Base-by-base conservation (phyloP, 2,329 filamentous ascomycete genomes). In the Pseudocercospora pini-densiflorae region DNA sequence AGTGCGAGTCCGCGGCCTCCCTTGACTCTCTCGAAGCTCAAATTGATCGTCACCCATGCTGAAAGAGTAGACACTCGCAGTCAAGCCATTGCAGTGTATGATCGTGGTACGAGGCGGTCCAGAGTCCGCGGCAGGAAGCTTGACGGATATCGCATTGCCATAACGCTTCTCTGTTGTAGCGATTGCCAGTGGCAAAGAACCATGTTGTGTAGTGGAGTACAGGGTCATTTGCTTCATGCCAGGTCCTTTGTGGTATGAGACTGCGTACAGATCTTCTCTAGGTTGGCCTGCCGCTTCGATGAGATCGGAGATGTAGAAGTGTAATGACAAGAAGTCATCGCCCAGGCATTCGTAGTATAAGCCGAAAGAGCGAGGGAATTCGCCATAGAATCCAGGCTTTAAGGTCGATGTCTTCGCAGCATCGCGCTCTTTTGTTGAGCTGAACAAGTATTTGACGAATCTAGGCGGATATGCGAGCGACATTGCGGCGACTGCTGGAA, bases 391-490 rank as follows among this genome's bases (percentile, higher is more conserved):
- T 23, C 23, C 23, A 1, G 58, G 47, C 29, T 61, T 29, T 23
- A 61, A 21, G 1, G 2, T 31, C 1, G 58, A 47, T 9, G 24
- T 60, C 43, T 49, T 27, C 6, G 58, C 58, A 21, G 36, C 21
- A 49, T 61, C 29, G 58, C 58, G 40, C 21, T 61, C 58, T 21
- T 61, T 61, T 2, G 58, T 33, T 14, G 40, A 61, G 40, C 47
- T 49, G 40, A 61, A 51, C 36, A 61, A 5, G 24, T 61, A 61
- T 49, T 49, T 47, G 3, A 61, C 23, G 29, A 61, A 31, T 43
- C 58, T 61, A 2, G 58, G 58, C 45, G 58, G 58, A 31, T 61
- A 61, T 49, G 58, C 58, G n/a, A 61, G 31, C 12, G 58, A 61
- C 58, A 49, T 61, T 12, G 31, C 43, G 33, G n/a, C 47, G 33